phyloP scores from a whole-genome alignment of 2,329 filamentous ascomycete genomes.

The Botrytis medusae region DNA sequence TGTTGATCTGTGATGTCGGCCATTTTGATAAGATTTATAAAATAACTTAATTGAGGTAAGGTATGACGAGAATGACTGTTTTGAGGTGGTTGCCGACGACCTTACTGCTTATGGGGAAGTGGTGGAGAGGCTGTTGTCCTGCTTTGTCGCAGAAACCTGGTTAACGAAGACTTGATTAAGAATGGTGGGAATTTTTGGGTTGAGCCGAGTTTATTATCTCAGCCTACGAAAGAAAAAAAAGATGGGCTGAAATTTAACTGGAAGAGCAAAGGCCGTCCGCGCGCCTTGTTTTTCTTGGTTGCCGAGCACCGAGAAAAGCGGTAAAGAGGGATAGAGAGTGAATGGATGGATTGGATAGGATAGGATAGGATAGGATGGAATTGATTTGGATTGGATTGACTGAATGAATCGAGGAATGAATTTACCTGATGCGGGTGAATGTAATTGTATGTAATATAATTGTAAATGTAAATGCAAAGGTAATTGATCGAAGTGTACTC shows the following conservation, averaged over 20 bases:
- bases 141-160: constrained; percentile 40
- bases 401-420: constrained; percentile 8
- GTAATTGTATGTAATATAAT: neutral
- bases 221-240: constrained; percentile 8
- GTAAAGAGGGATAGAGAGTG: neutral
- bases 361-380: neutral
- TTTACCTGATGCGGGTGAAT: constrained; percentile 1
- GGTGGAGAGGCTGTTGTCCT: constrained; percentile 37
- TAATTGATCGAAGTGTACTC: neutral
- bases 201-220: constrained; percentile 30
- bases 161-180: constrained; percentile 39
- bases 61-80: constrained; percentile 42
- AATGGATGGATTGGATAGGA: neutral
- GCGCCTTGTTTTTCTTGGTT: constrained; percentile 6
- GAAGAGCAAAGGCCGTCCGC: constrained; percentile 15
- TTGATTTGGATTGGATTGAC: constrained; percentile 24
- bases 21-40: constrained; percentile 50
- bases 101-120: constrained; percentile 41
- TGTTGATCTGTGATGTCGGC: constrained; percentile 78
- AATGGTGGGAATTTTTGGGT: constrained; percentile 37
- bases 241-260: constrained; percentile 20
- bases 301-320: constrained; percentile 15
- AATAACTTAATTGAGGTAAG: constrained; percentile 27
- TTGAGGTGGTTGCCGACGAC: constrained; percentile 40
- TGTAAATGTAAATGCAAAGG: neutral